phyloP scores from a whole-genome alignment of 257 asterid genomes.

The Ehretia macrophylla region DNA sequence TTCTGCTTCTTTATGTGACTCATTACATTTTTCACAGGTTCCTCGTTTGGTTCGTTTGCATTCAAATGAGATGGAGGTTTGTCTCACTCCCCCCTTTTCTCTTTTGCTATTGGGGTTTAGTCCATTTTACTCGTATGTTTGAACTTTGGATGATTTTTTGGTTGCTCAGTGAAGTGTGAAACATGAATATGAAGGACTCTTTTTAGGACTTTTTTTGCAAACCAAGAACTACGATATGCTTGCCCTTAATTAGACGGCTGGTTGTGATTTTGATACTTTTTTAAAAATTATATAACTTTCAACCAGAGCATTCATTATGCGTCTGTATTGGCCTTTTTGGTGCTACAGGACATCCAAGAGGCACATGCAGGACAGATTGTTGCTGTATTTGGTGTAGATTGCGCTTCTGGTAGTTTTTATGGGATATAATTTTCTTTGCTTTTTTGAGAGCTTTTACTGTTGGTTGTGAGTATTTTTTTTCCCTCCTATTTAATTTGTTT shows the following conservation, averaged over 20 bases:
- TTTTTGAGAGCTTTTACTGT: constrained; percentile 7
- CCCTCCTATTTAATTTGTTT: not conserved
- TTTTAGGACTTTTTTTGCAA: too few relatives aligned
- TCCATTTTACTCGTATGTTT: not conserved
- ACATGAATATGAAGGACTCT: not conserved
- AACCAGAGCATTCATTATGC: constrained; percentile 5
- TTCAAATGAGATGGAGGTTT: constrained; percentile 98
- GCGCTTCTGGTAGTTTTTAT: constrained; percentile 77
- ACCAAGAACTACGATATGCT: not conserved
- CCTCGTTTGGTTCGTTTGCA: constrained; percentile 99
- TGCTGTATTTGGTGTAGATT: constrained; percentile 98
- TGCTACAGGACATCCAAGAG: constrained; percentile 85
- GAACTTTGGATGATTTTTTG: not conserved
- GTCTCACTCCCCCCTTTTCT: constrained; percentile 18
- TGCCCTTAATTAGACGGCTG: not conserved
- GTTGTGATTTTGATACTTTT: not conserved
- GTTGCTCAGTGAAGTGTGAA: too few relatives aligned
- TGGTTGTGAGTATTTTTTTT: too few relatives aligned
- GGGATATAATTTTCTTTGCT: not conserved
- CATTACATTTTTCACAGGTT: constrained; percentile 44
- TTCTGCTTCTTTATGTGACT: not conserved
- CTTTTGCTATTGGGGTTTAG: constrained; percentile 8
- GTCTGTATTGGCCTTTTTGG: not conserved
- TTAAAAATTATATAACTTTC: constrained; percentile 6
- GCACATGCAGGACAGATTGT: constrained; percentile 99